phyloP scores from a whole-genome alignment of 495 filamentous ascomycete genomes.

The Lasiosphaeria miniovina region DNA sequence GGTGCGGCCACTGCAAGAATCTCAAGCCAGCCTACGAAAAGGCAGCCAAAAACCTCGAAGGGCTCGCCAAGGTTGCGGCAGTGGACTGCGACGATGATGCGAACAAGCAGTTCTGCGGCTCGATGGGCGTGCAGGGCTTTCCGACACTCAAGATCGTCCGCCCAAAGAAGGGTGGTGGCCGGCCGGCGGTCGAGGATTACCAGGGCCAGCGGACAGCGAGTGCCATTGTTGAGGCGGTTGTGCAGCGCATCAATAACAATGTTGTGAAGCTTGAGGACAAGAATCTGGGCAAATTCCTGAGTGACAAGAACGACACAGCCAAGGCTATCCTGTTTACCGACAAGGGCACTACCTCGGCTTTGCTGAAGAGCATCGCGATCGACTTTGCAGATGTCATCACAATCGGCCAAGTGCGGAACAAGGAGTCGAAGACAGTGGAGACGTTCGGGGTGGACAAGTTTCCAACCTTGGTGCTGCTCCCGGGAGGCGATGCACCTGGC shows the following conservation, averaged over 20 bases:
- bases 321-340: slow-evolving; percentile 95
- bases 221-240: slow-evolving; percentile 82
- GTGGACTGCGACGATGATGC: slow-evolving; percentile 93
- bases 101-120: slow-evolving; percentile 86
- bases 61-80: slow-evolving; percentile 89
- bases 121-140: slow-evolving; percentile 91
- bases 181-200: slow-evolving; percentile 90
- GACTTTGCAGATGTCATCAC: slow-evolving; percentile 83
- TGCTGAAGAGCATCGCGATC: slow-evolving; percentile 81
- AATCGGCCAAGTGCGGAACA: slow-evolving; percentile 82
- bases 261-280: slow-evolving; percentile 85
- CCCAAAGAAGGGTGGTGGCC: slow-evolving; percentile 71
- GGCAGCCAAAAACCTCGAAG: slow-evolving; percentile 80
- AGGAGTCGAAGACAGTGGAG: slow-evolving; percentile 68
- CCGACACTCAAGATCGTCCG: slow-evolving; percentile 93
- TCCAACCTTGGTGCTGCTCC: slow-evolving; percentile 78
- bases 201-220: slow-evolving; percentile 77
- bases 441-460: slow-evolving; percentile 74
- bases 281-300: slow-evolving; percentile 73
- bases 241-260: slow-evolving; percentile 85
- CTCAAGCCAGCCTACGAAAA: slow-evolving; percentile 96
- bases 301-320: slow-evolving; percentile 65
- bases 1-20: slow-evolving; percentile 96
- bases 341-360: slow-evolving; percentile 80
- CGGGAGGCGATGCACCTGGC: slow-evolving; percentile 64